Percentiles rank a stretch among this genome's conserved stretches.
These are phyloP conservation scores for Suillus weaverae DNA, from an alignment of 768 basidiomycete species.

Conservation along the genomic window DNA sequence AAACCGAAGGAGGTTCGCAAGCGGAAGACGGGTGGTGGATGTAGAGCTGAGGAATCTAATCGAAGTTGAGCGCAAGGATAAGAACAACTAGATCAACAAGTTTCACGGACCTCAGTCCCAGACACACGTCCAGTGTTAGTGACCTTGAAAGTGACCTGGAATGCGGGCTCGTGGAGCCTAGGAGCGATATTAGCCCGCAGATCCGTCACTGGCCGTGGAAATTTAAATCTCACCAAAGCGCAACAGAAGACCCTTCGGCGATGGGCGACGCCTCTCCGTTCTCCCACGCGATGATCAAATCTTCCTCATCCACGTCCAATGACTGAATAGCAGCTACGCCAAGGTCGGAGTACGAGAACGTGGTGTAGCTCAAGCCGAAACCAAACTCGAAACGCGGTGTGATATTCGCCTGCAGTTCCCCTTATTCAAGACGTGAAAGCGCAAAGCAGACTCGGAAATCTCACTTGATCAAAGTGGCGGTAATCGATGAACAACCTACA, in stretches of 20 bases:
- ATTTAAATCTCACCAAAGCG: slow-evolving; percentile 46
- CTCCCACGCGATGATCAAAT: slow-evolving; percentile 50
- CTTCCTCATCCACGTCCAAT: slow-evolving; percentile 24
- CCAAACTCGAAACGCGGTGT: slow-evolving; percentile 58
- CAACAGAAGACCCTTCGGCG: slow-evolving; percentile 55
- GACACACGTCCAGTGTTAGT: slow-evolving; percentile 37
- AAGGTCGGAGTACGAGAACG: slow-evolving; percentile 39
- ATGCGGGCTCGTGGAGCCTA: slow-evolving; percentile 29
- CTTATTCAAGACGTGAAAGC: slow-evolving; percentile 8
- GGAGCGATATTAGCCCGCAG: background rate
- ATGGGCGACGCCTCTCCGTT: slow-evolving; percentile 49
- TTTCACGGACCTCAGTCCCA: slow-evolving; percentile 28
- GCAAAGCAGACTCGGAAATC: slow-evolving; percentile 17
- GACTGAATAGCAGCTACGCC: slow-evolving; percentile 36
- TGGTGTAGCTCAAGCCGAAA: slow-evolving; percentile 45
- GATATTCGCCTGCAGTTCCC: slow-evolving; percentile 52
- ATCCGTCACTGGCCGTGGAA: slow-evolving; percentile 20
- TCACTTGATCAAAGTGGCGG: slow-evolving; percentile 57
- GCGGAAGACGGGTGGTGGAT: slow-evolving; percentile 57
- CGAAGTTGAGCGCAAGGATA: slow-evolving; percentile 5
- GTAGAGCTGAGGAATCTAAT: slow-evolving; percentile 68
- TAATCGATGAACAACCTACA: slow-evolving; percentile 62
- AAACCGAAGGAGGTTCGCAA: slow-evolving; percentile 64
- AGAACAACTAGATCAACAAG: slow-evolving; percentile 3
- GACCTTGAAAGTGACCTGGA: slow-evolving; percentile 34